These are phyloP conservation scores for Fusarium sp. DNA, from an alignment of 2,329 filamentous ascomycete genomes.

Conservation along the genomic window DNA sequence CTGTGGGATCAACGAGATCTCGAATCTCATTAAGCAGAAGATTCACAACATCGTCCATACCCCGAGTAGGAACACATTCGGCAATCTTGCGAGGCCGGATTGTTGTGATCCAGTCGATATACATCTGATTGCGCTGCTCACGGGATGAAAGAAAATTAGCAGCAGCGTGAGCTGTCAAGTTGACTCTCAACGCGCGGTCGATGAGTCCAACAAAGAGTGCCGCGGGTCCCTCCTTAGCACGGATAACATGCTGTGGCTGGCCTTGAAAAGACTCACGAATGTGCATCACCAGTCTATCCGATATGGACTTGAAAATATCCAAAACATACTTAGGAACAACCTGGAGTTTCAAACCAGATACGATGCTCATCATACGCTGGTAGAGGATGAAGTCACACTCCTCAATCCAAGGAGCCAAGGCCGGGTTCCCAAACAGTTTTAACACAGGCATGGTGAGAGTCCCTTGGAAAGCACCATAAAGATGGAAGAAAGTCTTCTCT, in stretches of 20 bases:
- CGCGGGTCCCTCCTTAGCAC: conserved; percentile 88
- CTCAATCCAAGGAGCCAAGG: conserved; percentile 90
- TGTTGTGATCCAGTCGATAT: conserved; percentile 83
- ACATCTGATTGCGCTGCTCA: conserved; percentile 94
- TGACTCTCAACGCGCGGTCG: conserved; percentile 88
- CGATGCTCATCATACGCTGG: conserved; percentile 94
- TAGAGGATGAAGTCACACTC: conserved; percentile 96
- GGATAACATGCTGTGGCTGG: conserved; percentile 84
- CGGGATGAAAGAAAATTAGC: conserved; percentile 91
- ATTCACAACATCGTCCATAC: conserved; percentile 73
- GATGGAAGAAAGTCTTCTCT: conserved; percentile 94
- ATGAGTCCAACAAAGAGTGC: conserved; percentile 88
- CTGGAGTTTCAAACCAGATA: conserved; percentile 88
- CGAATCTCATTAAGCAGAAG: conserved; percentile 73
- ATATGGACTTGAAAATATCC: conserved; percentile 87
- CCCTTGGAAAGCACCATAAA: conserved; percentile 94
- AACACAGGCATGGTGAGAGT: conserved; percentile 97
- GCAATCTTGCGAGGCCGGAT: conserved; percentile 70
- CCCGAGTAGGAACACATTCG: conserved; percentile 68
- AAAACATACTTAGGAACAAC: conserved; percentile 89
- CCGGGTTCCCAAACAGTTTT: conserved; percentile 84
- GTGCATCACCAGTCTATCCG: conserved; percentile 80
- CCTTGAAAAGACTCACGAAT: conserved; percentile 86
- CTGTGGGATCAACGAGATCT: conserved; percentile 73
- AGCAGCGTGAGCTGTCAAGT: conserved; percentile 91